A percentile compares a stretch with the other conserved stretches of the same genome.
Evolutionary conservation across 2,329 filamentous ascomycete species (phyloP).

Genomic region (Cercospora janseana): DNA sequence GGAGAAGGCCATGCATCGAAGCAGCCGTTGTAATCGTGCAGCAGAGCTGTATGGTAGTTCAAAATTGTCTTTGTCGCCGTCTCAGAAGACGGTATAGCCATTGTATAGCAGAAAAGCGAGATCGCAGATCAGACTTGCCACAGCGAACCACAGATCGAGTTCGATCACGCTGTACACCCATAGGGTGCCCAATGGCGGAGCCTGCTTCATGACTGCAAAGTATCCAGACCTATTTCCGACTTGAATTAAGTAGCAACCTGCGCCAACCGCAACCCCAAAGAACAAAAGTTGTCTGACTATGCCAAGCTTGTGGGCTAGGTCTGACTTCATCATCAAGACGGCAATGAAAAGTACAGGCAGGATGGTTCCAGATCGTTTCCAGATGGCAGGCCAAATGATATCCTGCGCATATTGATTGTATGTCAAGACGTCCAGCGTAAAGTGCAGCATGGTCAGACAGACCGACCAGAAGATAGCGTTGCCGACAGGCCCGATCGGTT

Average conservation of each 20-base stretch:
- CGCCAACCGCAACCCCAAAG: conserved; percentile 57
- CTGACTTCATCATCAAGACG: conserved; percentile 46
- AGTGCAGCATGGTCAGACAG: conserved; percentile 68
- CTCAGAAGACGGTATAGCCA: conserved; percentile 44
- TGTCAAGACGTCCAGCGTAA: conserved; percentile 75
- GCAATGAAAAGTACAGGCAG: conserved; percentile 47
- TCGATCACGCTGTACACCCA: conserved; percentile 95
- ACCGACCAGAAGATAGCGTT: conserved; percentile 52
- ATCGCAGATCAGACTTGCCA: conserved; percentile 54
- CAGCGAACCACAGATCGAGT: conserved; percentile 67
- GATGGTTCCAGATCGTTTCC: conserved; percentile 50
- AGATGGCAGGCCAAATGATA: conserved; percentile 59
- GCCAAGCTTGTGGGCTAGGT: conserved; percentile 45
- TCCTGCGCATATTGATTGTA: conserved; percentile 74
- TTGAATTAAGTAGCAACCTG: conserved; percentile 77
- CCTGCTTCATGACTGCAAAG: conserved; percentile 84
- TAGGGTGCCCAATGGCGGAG: conserved; percentile 81
- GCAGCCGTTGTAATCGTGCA: too few species aligned
- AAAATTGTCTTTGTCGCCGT: not conserved
- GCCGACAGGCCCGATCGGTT: conserved; percentile 47
- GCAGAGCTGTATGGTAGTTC: not conserved
- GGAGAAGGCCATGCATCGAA: too few species aligned
- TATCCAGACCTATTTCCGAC: conserved; percentile 79
- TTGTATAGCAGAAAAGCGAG: conserved; percentile 55
- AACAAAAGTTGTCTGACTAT: conserved; percentile 56